Base-by-base conservation (phyloP, 2,329 filamentous ascomycete species). In the Epichloe elymi region DNA sequence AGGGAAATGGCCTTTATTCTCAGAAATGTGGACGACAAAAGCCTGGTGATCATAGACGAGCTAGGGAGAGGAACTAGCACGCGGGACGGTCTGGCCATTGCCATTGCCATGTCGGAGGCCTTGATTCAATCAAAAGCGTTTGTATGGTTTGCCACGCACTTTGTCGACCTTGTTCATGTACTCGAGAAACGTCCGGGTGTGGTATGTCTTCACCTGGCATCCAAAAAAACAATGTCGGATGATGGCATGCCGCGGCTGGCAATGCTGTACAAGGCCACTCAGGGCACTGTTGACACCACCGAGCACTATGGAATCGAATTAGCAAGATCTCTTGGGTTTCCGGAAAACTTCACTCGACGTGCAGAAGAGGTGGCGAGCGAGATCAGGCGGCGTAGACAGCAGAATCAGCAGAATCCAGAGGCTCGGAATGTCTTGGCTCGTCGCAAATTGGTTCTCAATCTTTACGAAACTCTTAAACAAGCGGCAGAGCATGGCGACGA, bases 101-200 rank as follows among this genome's bases (percentile, higher is more conserved):
- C 93, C 1, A 74, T 96, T 46, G 86, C 90, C 2, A 89, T 97
- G 61, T 85, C 90, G 0, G 93, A 97, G 70, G 86, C 87, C 0
- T 72, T 98, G 3, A 78, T 96, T 4, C 79, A 89, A 53, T 93
- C 81, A 58, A 76, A 80, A 53, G 83, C 89, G 0, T 74, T 87
- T 0, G 81, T 96, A 0, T 96, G 88, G 83, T 98, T 98, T 66
- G 88, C 85, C 2, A 97, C 93, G 0, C 94, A 98, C 62, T 98
- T 96, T 62, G 74, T 79, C 37, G 87, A 96, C 54, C 73, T 98
- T 2, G 84, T 89, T 0, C 77, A 76, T 3, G 86, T 91, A 37
- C 74, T 96, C 54, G 74, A 78, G 1, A 82, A 89, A 56, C 79
- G 86, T 11, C 80, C 78, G 15, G 89, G 89, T 0, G 88, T 96